Base-by-base conservation (phyloP, 805 yeast genomes). In the Metschnikowia bowlesiae region DNA sequence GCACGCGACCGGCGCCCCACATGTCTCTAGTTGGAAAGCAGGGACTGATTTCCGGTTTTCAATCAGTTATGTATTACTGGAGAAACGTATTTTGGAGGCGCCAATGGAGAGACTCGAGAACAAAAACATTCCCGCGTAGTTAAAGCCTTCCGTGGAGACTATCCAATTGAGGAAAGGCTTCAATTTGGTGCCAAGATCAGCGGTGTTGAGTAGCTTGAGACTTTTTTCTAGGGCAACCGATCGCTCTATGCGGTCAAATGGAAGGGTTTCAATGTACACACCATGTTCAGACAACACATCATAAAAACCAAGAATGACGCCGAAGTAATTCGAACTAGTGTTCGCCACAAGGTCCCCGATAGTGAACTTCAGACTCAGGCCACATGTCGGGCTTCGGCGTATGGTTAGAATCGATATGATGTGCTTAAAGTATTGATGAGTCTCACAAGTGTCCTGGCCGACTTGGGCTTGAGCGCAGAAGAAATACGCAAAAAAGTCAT, bases 401-500 rank as follows among this genome's bases (percentile, higher is more conserved):
- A 4, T 22, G 4, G 22, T 4, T 22, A 22, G 22, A 22, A 22
- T 22, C 22, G 22, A 22, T 4, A 36, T 36, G 6, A 45, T 30
- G n/a, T 38, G 36, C 16, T 43, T 45, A 7, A 26, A 33, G 22
- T 40, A 47, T n/a, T 39, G 13, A 10, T 39, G 48, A 11, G 32
- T 16, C 8, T 22, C 38, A 14, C 22, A 28, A 7, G 18, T 38
- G 2, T 29, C 14, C 9, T 31, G 46, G 5, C 40, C 48, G 11
- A 48, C 22, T 11, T 45, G 37, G 16, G 28, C 41, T 18, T 30
- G 28, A 4, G 54, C 51, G 30, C 53, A 31, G 16, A 46, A 40
- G 37, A 48, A 51, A 46, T 48, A 55, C 26, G 46, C 53, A 37
- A 44, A 46, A 29, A 53, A 55, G 33, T 55, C 58, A 34, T 45